These are phyloP conservation scores for Auxenochlorella pyrenoidosa DNA, from an alignment of 139 green algal species.

Conservation along the genomic window DNA sequence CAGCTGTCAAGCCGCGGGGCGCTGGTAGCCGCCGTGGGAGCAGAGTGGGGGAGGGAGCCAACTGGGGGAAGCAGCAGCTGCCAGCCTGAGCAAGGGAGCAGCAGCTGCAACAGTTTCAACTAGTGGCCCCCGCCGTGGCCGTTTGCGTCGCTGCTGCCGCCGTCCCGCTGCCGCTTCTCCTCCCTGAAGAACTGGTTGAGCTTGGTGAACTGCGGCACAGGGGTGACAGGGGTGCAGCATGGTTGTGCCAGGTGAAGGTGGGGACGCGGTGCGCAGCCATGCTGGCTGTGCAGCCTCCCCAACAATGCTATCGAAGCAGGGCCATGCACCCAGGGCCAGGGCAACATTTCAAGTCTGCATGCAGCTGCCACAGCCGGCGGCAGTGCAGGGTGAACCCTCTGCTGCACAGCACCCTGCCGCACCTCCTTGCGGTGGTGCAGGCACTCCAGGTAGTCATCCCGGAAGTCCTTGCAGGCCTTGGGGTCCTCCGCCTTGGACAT, in stretches of 20 bases:
- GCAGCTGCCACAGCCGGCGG: too few species aligned
- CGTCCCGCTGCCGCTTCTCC: slow-evolving; percentile 42
- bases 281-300: too few species aligned
- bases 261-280: too few species aligned
- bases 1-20: not conserved
- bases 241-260: not conserved
- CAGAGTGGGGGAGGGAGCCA: not conserved
- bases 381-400: too few species aligned
- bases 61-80: not conserved
- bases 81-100: not conserved
- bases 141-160: not conserved
- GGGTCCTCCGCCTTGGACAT: slow-evolving; percentile 72
- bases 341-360: too few species aligned
- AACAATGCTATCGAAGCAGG: too few species aligned
- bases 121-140: slow-evolving; percentile 25
- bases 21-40: not conserved
- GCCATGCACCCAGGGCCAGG: too few species aligned
- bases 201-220: slow-evolving; percentile 36
- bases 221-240: not conserved
- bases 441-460: slow-evolving; percentile 80
- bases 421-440: slow-evolving; percentile 78
- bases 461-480: slow-evolving; percentile 58
- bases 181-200: slow-evolving; percentile 51
- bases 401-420: not conserved
- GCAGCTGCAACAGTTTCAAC: not conserved